These are phyloP conservation scores for Nitzschia sp. DNA, from an alignment of 108 stramenopile genomes.

Conservation along the genomic window DNA sequence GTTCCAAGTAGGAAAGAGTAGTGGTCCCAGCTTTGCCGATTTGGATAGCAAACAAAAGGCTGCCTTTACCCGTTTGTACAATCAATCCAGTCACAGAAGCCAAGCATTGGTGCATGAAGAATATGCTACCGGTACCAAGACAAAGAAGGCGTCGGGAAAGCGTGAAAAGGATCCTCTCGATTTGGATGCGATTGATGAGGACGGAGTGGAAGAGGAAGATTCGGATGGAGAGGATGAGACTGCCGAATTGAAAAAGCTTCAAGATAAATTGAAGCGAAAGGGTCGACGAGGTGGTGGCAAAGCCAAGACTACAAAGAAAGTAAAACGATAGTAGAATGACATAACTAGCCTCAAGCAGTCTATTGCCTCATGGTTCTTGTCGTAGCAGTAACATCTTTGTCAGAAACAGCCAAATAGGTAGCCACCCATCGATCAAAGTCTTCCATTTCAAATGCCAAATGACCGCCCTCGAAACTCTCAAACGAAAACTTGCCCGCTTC, in stretches of 20 bases:
- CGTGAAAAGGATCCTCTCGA: slow-evolving; percentile 50
- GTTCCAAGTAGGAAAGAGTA: slow-evolving; percentile 50
- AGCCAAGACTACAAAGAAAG: slow-evolving; percentile 11
- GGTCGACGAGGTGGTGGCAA: too few species aligned
- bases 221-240: slow-evolving; percentile 44
- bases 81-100: slow-evolving; percentile 66
- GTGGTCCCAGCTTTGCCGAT: slow-evolving; percentile 50
- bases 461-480: slow-evolving; percentile 62
- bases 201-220: slow-evolving; percentile 43
- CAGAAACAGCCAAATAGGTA: slow-evolving; percentile 34
- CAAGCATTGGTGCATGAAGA: slow-evolving; percentile 84
- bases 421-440: slow-evolving; percentile 58
- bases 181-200: slow-evolving; percentile 51
- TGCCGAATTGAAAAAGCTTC: slow-evolving; percentile 38
- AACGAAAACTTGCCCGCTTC: slow-evolving; percentile 62
- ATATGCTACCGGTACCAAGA: slow-evolving; percentile 42
- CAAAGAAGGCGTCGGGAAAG: slow-evolving; percentile 35
- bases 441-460: slow-evolving; percentile 55
- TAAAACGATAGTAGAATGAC: slow-evolving; percentile 26
- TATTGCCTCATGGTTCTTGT: too few species aligned
- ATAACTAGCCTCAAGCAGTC: too few species aligned
- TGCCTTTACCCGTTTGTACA: slow-evolving; percentile 86
- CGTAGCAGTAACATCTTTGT: not conserved
- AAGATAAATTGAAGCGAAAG: slow-evolving; percentile 45
- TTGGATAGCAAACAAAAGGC: slow-evolving; percentile 84